These are phyloP conservation scores for Phragmites australis DNA, from an alignment of 176 grass and related monocot genomes.

Conservation along the genomic window DNA sequence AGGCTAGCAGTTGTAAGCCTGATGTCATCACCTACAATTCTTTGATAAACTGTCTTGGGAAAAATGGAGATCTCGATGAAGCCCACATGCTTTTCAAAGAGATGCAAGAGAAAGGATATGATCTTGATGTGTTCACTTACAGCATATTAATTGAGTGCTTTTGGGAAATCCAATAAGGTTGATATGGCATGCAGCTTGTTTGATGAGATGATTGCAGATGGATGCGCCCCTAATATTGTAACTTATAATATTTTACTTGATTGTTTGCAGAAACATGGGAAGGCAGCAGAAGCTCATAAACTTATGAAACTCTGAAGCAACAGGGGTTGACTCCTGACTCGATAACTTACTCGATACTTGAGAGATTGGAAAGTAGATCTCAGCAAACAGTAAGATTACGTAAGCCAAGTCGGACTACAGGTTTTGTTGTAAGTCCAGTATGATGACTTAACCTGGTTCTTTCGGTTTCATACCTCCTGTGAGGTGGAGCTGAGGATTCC, in stretches of 20 bases:
- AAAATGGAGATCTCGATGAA: slow-evolving; percentile 88
- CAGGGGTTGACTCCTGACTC: slow-evolving; percentile 76
- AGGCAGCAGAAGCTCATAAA: slow-evolving; percentile 61
- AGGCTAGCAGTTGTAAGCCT: slow-evolving; percentile 63
- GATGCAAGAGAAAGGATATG: slow-evolving; percentile 92
- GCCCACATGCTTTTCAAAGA: slow-evolving; percentile 92
- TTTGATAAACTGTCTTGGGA: slow-evolving; percentile 94
- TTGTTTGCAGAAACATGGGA: slow-evolving; percentile 79
- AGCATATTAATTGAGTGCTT: slow-evolving; percentile 96
- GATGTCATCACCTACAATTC: slow-evolving; percentile 95
- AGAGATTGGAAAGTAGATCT: slow-evolving; percentile 67
- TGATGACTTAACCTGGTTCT: slow-evolving; percentile 38
- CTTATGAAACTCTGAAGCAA: slow-evolving; percentile 71
- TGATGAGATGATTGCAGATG: slow-evolving; percentile 77
- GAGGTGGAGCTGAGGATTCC: neutral
- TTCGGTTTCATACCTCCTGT: slow-evolving; percentile 10
- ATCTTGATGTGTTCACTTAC: slow-evolving; percentile 94
- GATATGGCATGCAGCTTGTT: slow-evolving; percentile 90
- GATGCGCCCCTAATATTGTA: slow-evolving; percentile 82
- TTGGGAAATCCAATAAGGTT: slow-evolving; percentile 93
- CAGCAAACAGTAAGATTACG: slow-evolving; percentile 59
- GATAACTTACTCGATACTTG: slow-evolving; percentile 91
- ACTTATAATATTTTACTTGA: slow-evolving; percentile 98
- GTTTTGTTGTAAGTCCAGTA: slow-evolving; percentile 86
- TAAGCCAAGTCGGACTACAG: slow-evolving; percentile 49